phyloP scores from a whole-genome alignment of 805 yeast species.

The Saccharomycopsis sp. region DNA sequence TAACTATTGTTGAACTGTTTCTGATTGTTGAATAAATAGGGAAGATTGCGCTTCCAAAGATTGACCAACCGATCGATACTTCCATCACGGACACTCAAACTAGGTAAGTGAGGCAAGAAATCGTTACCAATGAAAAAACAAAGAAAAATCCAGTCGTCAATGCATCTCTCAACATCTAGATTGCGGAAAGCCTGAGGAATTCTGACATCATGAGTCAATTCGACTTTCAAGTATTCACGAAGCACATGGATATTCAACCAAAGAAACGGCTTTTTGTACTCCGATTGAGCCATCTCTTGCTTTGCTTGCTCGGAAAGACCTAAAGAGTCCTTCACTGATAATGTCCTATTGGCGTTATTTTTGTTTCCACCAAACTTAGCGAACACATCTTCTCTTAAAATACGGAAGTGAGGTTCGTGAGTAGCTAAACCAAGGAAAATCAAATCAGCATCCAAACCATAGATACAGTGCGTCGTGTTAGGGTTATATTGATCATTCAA shows the following conservation, averaged over 20 bases:
- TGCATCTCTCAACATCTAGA: conserved; percentile 88
- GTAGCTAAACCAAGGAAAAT: conserved; percentile 94
- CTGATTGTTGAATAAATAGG: conserved; percentile 29
- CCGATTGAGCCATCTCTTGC: conserved; percentile 30
- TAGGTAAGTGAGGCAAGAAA: conserved; percentile 93
- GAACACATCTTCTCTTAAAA: conserved; percentile 93
- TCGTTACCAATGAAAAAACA: conserved; percentile 98
- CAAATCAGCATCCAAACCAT: conserved; percentile 96
- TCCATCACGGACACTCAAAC: conserved; percentile 89
- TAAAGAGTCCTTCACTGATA: conserved; percentile 43
- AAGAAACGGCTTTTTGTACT: conserved; percentile 68
- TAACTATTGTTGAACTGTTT: conserved; percentile 38
- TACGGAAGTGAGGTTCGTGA: conserved; percentile 94
- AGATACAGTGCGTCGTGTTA: conserved; percentile 91
- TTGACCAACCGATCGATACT: conserved; percentile 76
- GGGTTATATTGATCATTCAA: conserved; percentile 83
- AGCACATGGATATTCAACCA: conserved; percentile 89
- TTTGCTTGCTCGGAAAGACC: conserved; percentile 56
- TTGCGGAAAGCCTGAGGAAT: conserved; percentile 64
- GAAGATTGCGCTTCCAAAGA: conserved; percentile 75
- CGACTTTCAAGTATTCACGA: conserved; percentile 82
- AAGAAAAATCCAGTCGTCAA: conserved; percentile 98
- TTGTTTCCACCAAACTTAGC: conserved; percentile 53
- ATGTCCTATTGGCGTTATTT: conserved; percentile 28
- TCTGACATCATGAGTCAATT: conserved; percentile 37